These are phyloP conservation scores for Wickerhamiella occidentalis DNA, from an alignment of 805 yeast species.

Conservation along the genomic window DNA sequence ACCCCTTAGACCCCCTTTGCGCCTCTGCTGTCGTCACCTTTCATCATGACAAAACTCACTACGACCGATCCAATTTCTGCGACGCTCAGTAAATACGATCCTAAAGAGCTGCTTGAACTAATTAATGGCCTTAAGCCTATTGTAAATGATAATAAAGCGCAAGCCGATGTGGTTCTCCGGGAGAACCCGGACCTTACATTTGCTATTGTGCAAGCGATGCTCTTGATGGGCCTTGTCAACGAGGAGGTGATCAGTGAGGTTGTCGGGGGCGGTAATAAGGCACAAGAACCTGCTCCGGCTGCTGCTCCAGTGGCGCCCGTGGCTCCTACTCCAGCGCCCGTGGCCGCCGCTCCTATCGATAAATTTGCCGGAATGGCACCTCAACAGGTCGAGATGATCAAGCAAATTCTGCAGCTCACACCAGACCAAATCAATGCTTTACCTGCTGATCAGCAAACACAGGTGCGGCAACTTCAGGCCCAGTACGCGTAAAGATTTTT, in stretches of 20 bases:
- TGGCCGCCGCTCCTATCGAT: conserved; percentile 7
- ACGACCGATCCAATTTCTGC: conserved; percentile 33
- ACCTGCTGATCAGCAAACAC: conserved; percentile 37
- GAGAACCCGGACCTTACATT: conserved; percentile 65
- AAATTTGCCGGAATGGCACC: conserved; percentile 23
- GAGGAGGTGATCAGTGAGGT: conserved; percentile 22
- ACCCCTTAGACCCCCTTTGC: too few relatives aligned
- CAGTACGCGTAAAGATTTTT: conserved; percentile 13
- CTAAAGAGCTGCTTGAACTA: conserved; percentile 37
- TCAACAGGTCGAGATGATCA: conserved; percentile 37
- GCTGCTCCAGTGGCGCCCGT: conserved; percentile 9
- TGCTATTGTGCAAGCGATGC: conserved; percentile 61
- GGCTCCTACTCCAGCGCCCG: conserved; percentile 6
- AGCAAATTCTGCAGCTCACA: conserved; percentile 38
- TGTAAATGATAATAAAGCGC: conserved; percentile 44
- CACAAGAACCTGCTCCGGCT: conserved; percentile 3
- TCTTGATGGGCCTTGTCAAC: conserved; percentile 31
- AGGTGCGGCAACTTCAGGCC: conserved; percentile 17
- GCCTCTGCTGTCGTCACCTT: too few relatives aligned
- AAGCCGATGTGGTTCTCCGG: conserved; percentile 47
- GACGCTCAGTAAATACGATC: conserved; percentile 41
- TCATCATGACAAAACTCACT: conserved; percentile 10
- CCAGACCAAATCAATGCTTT: conserved; percentile 38
- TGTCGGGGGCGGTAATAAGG: conserved; percentile 1
- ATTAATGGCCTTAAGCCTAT: conserved; percentile 46